phyloP scores from a whole-genome alignment of 2,329 filamentous ascomycete genomes.

The Neurospora sp. region DNA sequence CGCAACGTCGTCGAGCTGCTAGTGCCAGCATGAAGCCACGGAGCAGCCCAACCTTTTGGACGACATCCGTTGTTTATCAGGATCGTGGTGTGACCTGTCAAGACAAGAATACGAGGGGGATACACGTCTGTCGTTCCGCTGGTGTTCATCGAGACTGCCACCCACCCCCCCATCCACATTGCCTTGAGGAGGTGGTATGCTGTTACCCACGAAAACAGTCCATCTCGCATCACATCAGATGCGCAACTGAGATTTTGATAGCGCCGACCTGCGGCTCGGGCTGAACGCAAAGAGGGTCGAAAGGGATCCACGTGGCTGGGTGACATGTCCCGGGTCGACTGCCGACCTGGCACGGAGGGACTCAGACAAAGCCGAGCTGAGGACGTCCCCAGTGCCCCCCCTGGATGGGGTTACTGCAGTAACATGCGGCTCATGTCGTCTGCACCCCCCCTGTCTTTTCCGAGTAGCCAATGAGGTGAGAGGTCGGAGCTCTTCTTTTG shows the following conservation, averaged over 20 bases:
- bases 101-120: not conserved
- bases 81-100: not conserved
- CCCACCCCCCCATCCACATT: not conserved
- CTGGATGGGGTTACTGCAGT: not conserved
- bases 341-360: not conserved
- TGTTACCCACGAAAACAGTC: not conserved
- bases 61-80: not conserved
- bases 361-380: not conserved
- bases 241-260: not conserved
- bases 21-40: not conserved
- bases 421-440: not conserved
- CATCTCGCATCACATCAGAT: not conserved
- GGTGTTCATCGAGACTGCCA: not conserved
- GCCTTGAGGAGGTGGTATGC: not conserved
- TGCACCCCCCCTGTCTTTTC: not conserved
- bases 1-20: not conserved
- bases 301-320: not conserved
- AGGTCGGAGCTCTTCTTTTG: not conserved
- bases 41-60: not conserved
- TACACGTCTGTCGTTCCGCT: not conserved
- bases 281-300: not conserved
- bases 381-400: not conserved
- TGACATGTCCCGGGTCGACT: not conserved
- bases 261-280: not conserved
- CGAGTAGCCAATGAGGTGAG: not conserved